Percentiles rank a stretch among this genome's conserved stretches.
Conservation (phyloP, 495 filamentous ascomycete genomes). For the Apiosordaria backusii region DNA sequence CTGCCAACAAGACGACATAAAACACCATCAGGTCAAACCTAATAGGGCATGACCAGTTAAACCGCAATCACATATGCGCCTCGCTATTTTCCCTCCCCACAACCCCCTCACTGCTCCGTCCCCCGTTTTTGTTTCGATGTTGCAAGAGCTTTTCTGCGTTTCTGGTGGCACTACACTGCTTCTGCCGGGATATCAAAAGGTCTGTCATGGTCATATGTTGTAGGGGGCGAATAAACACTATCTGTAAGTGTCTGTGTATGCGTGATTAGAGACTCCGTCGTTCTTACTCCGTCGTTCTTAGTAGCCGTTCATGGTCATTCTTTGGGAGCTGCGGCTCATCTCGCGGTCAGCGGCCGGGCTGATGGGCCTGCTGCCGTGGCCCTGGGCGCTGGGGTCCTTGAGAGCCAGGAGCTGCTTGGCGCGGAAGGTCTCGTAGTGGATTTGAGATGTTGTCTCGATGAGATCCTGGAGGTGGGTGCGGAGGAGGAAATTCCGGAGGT, state of each 20-base stretch:
- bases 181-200: constrained; percentile 24
- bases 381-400: constrained; percentile 92
- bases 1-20: constrained; percentile 32
- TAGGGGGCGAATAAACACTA: constrained; percentile 10
- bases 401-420: constrained; percentile 96
- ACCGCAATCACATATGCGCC: constrained; percentile 19
- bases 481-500: constrained; percentile 95
- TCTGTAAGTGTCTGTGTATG: background rate
- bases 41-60: constrained; percentile 26
- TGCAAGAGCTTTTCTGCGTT: constrained; percentile 13
- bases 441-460: constrained; percentile 99
- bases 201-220: constrained; percentile 17
- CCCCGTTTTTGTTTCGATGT: constrained; percentile 4
- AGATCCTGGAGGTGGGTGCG: constrained; percentile 95
- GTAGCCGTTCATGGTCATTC: constrained; percentile 98
- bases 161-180: constrained; percentile 10
- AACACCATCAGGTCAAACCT: constrained; percentile 22
- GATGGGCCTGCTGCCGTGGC: constrained; percentile 87
- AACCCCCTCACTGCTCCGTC: constrained; percentile 11
- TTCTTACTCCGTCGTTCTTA: too few relatives aligned
- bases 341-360: constrained; percentile 90
- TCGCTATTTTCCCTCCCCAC: constrained; percentile 22
- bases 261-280: constrained; percentile 8
- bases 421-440: constrained; percentile 99
- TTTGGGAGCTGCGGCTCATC: constrained; percentile 91